Evolutionary conservation across 2,329 filamentous ascomycete genomes (phyloP), one percentile per base, ranked within the genome.

Genomic region (Stemphylium vesicarium): DNA sequence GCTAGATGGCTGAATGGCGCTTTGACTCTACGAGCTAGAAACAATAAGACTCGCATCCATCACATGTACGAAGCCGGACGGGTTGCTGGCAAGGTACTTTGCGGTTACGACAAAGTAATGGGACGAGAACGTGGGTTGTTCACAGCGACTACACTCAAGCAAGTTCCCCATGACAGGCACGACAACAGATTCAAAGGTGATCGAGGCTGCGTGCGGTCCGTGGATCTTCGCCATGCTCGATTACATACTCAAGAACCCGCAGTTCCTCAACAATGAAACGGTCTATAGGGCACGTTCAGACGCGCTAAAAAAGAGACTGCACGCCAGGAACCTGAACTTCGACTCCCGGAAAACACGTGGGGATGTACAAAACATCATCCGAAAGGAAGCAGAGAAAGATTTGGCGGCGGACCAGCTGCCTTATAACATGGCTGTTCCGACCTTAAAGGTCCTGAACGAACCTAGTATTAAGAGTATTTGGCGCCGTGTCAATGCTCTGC

Each of bases 1-100:
- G 47, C 47, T 10, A 13, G 38, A 24, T 50, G 47, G 47, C 7
- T 50, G 18, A 38, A 50, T 12, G 37, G 47, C 31, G 16, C 22
- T 10, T 4, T 50, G 2, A 12, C 4, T 6, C 31, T 50, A 9
- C 40, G 18, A 50, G 5, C 1, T 2, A 1, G 18, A 13, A 15
- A 42, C 7, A 42, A 26, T 8, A 22, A 16, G n/a, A 26, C 8
- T 9, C 8, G 24, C 24, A 50, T 18, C 20, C 16, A 24, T 1
- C 18, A 40, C 3, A 40, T 15, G 31, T 3, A 16, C 29, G 16
- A 10, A 33, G 12, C 37, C 4, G 40, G 40, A 11, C 8, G n/a
- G 9, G 20, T 11, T 5, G 47, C 47, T 12, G 47, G 37, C 8
- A 42, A 35, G 13, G 26, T 50, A 18, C 31, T 50, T 18, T 33